Evolutionary conservation across 2,329 filamentous ascomycete genomes (phyloP), one percentile per base, ranked within the genome.

Genomic region (Balansia obtecta): DNA sequence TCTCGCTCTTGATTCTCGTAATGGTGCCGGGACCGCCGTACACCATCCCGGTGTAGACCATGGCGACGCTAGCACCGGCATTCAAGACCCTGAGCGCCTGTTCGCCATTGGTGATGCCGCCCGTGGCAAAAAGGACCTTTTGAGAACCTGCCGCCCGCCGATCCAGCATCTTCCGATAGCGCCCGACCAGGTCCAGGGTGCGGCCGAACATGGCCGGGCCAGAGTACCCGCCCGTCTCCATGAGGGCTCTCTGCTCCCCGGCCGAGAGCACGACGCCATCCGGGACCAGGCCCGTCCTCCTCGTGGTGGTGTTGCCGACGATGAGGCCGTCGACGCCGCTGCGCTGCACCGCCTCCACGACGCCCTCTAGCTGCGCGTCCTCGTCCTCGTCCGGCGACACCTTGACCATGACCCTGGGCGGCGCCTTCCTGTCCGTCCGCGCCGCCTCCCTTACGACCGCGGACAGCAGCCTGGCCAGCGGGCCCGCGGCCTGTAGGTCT

Each of bases 281-380:
- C 0, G 89, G 85, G 1, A 91, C 64, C 2, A 90, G 71, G 3
- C 82, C 83, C 0, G 83, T 77, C 42, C 93, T 77, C 56, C 83
- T 79, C 69, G 93, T 95, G 2, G 93, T 98, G 0, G 93, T 98
- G 71, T 98, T 98, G 11, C 91, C 93, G 4, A 98, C 91, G 54
- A 98, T 96, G 37, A 98, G 82, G 30, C 93, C 93, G 59, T 96
- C 90, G 2, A 97, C 90, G 7, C 90, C 90, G 53, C 86, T 88
- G 57, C 75, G 74, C 73, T 82, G 85, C 12, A 95, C 83, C 0
- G 90, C 90, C 58, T 89, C 80, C 53, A 88, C 91, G 50, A 98
- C 95, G 9, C 90, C 93, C 41, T 83, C 77, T 54, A 98, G 80
- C 64, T 98, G 89, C 50, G 82, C 73, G 48, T 89, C 82, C 18